Conservation (phyloP, 2,329 filamentous ascomycete species). For the Cercospora sp. region DNA sequence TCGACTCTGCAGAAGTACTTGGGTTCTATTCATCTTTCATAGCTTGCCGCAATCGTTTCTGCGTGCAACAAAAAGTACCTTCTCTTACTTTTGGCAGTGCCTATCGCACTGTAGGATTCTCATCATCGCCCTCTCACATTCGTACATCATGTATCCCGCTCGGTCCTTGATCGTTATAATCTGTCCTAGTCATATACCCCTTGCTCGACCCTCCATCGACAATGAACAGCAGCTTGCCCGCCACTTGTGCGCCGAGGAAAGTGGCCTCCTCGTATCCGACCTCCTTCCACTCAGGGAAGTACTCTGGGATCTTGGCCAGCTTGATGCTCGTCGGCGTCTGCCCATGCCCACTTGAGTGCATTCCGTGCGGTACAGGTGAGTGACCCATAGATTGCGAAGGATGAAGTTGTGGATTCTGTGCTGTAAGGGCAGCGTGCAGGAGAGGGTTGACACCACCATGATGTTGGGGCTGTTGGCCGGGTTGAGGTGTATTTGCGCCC, state of each 20-base stretch:
- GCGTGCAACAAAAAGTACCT: background rate
- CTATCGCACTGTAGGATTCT: background rate
- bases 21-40: no score
- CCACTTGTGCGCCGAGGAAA: conserved; percentile 86
- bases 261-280: conserved; percentile 73
- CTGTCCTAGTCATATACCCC: conserved; percentile 67
- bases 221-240: conserved; percentile 72
- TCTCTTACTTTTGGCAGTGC: background rate
- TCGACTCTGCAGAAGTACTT: background rate
- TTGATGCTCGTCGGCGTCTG: conserved; percentile 85
- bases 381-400: conserved; percentile 35
- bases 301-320: conserved; percentile 73
- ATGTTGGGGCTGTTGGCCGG: conserved; percentile 48
- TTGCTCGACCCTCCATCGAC: conserved; percentile 66
- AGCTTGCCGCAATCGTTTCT: background rate
- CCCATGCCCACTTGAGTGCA: conserved; percentile 56
- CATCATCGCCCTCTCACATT: conserved; percentile 13
- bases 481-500: conserved; percentile 83
- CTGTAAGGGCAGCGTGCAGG: conserved; percentile 84
- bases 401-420: conserved; percentile 55
- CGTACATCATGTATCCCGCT: conserved; percentile 61
- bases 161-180: conserved; percentile 68
- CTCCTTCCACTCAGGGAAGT: conserved; percentile 87
- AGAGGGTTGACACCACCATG: conserved; percentile 74
- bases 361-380: conserved; percentile 34